Conservation (phyloP, 495 filamentous ascomycete genomes). For the Hypoxylon perforatum region DNA sequence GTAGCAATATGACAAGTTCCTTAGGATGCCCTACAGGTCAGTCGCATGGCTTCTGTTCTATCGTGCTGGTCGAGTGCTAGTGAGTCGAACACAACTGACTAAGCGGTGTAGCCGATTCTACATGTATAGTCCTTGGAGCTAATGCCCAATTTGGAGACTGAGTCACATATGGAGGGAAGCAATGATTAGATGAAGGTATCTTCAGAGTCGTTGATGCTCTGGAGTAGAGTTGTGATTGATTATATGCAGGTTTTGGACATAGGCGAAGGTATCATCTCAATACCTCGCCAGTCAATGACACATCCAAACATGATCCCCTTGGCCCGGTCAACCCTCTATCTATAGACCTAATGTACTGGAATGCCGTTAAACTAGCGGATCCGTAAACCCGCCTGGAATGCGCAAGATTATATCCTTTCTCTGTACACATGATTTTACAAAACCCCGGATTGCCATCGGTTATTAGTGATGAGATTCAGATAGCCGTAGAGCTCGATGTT, state of each 20-base stretch:
- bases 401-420: conserved; percentile 21
- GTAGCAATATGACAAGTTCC: too few relatives aligned
- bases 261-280: neutral
- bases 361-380: conserved; percentile 13
- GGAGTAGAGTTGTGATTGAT: conserved; percentile 37
- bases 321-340: neutral
- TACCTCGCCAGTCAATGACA: neutral
- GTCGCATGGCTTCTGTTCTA: too few relatives aligned
- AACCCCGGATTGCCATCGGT: neutral
- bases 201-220: conserved; percentile 1
- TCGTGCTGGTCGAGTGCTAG: neutral
- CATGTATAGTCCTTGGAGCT: too few relatives aligned
- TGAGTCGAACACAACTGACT: too few relatives aligned
- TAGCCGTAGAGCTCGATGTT: neutral
- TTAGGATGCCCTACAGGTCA: too few relatives aligned
- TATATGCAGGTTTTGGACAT: neutral
- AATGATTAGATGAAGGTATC: neutral
- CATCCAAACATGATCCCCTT: conserved; percentile 4
- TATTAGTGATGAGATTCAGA: neutral
- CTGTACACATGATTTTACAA: conserved; percentile 30
- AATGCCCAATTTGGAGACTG: too few relatives aligned
- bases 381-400: conserved; percentile 14
- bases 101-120: too few relatives aligned
- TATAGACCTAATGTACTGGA: conserved; percentile 10
- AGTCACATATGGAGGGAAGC: neutral